These are phyloP conservation scores for Dichotomocladium elegans DNA, from an alignment of 371 early-diverging fungal genomes.

Conservation along the genomic window DNA sequence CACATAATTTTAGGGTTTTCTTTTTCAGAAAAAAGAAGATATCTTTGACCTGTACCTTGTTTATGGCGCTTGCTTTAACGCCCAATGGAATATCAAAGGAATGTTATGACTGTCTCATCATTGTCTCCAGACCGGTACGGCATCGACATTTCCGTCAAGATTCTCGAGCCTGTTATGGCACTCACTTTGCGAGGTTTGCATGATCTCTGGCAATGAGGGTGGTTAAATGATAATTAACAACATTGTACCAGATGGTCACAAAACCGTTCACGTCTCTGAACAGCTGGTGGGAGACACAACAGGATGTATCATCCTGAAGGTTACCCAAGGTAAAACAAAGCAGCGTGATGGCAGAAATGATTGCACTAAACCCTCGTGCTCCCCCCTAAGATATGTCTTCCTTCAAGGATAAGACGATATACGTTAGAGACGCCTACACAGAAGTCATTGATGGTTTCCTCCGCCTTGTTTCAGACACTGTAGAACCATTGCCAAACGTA, in stretches of 20 bases:
- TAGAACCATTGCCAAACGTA: not conserved
- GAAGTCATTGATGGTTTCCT: conserved; percentile 18
- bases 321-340: conserved; percentile 11
- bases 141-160: conserved; percentile 17
- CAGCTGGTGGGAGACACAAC: conserved; percentile 25
- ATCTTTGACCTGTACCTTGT: too few relatives aligned
- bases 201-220: too few relatives aligned
- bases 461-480: conserved; percentile 9
- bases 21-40: too few relatives aligned
- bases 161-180: conserved; percentile 11
- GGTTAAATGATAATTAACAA: too few relatives aligned
- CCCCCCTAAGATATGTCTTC: too few relatives aligned
- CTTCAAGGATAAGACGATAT: too few relatives aligned
- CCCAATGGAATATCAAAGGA: too few relatives aligned
- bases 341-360: not conserved
- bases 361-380: not conserved
- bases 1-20: too few relatives aligned
- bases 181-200: conserved; percentile 9
- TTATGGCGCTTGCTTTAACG: too few relatives aligned
- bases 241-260: conserved; percentile 3
- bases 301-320: conserved; percentile 20
- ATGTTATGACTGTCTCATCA: conserved; percentile 2
- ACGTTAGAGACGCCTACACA: conserved; percentile 15
- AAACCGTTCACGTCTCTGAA: conserved; percentile 15
- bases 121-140: conserved; percentile 20